phyloP scores from a whole-genome alignment of 2,329 filamentous ascomycete species.

The Plectosphaerella plurivora region DNA sequence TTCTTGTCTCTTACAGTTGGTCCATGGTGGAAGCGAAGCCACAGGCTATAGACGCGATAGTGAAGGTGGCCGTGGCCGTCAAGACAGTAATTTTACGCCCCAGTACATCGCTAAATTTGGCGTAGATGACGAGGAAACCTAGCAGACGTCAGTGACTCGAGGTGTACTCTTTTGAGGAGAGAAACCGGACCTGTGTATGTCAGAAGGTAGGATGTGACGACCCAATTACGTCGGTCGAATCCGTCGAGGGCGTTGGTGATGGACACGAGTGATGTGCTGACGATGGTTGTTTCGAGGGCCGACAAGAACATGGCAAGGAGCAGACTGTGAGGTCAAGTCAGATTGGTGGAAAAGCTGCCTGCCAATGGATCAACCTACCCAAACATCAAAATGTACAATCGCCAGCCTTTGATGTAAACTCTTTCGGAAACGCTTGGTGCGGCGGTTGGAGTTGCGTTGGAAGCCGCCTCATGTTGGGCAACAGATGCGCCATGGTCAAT shows the following conservation, averaged over 20 bases:
- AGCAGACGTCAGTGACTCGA: not conserved
- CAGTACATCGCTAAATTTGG: slow-evolving; percentile 41
- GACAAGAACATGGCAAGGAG: slow-evolving; percentile 32
- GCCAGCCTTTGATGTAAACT: slow-evolving; percentile 3
- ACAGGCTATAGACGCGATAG: slow-evolving; percentile 34
- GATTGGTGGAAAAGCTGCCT: not conserved
- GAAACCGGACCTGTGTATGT: slow-evolving; percentile 38
- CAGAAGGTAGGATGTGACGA: slow-evolving; percentile 43
- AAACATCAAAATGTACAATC: slow-evolving; percentile 3
- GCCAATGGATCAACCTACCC: not conserved
- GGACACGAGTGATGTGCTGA: slow-evolving; percentile 44
- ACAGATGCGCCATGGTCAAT: too few relatives aligned
- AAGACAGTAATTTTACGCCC: slow-evolving; percentile 33
- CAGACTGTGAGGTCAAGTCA: not conserved
- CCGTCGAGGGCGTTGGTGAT: slow-evolving; percentile 33
- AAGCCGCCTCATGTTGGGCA: not conserved
- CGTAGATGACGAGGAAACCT: slow-evolving; percentile 35
- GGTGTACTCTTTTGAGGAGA: too few relatives aligned
- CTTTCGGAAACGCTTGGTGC: not conserved
- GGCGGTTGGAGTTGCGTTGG: too few relatives aligned
- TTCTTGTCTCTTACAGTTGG: slow-evolving; percentile 17
- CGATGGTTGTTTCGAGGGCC: slow-evolving; percentile 43
- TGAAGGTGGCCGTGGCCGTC: slow-evolving; percentile 29
- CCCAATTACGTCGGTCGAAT: slow-evolving; percentile 34
- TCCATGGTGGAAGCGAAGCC: slow-evolving; percentile 27